Evolutionary conservation across 345 rosid genomes (phyloP), one percentile per base, ranked within the genome.

Genomic region (Anastatica hierochuntica): DNA sequence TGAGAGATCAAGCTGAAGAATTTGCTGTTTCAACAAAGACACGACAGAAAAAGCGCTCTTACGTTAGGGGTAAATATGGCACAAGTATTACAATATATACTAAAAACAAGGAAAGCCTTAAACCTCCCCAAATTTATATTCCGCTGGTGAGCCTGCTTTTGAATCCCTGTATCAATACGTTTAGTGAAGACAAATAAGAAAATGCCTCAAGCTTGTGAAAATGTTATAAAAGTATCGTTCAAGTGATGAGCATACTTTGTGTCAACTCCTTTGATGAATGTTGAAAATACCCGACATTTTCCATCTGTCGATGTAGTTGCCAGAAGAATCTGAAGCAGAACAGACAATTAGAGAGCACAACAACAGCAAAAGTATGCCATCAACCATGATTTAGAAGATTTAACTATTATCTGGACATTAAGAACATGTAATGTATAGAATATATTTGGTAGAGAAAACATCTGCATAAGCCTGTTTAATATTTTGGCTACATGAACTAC

Each of bases 241-340:
- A 65, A 18, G 19, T 18, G 38, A 24, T 31, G 53, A 47, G 45
- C 71, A 57, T 67, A 92, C 98, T 74, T 88, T 45, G 82, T 70
- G 79, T 92, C 95, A 64, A 92, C 95, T 68, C 98, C 97, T 80
- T 92, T 92, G 66, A 92, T 92, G 58, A 92, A 88, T 46, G 98
- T 92, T 53, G 90, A 88, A 76, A 92, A 92, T 7, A 88, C 80
- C 48, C 98, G 75, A 62, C 97, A 92, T 74, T 92, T 92, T 67
- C 98, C 97, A 80, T 92, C 97, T 5, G 97, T 92, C 17, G 97
- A 92, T 56, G 95, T 79, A 23, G 98, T 92, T 60, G 95, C 95
- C 64, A 92, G 84, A 70, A 83, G 79, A 78, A 88, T 68, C 98
- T 92, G 72, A 53, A 24, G 47, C 56, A 38, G 10, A 64, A 34